These are phyloP conservation scores for Globisporangium paddicum DNA, from an alignment of 352 stramenopile genomes.

Conservation along the genomic window DNA sequence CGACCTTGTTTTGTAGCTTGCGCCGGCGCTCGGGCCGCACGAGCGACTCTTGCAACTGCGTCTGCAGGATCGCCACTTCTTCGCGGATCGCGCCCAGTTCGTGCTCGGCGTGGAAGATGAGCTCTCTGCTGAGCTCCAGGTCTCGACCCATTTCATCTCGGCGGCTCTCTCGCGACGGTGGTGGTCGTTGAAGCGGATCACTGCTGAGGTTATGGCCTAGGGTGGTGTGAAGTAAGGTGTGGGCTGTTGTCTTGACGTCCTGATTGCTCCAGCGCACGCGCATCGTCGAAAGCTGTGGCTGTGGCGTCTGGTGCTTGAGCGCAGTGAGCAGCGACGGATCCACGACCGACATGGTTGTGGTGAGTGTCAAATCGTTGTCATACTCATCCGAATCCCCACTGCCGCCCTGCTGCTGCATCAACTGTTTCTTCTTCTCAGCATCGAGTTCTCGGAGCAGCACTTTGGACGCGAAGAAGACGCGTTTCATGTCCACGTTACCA, in stretches of 20 bases:
- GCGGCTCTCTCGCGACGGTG: not conserved
- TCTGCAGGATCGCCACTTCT: conserved; percentile 43
- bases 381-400: not conserved
- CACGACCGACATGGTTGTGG: not conserved
- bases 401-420: not conserved
- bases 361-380: too few species aligned
- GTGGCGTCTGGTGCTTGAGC: conserved; percentile 8
- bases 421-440: conserved; percentile 9
- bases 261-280: conserved; percentile 44
- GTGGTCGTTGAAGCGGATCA: not conserved
- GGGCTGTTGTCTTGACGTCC: conserved; percentile 11
- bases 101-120: conserved; percentile 61
- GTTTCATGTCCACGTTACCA: conserved; percentile 50
- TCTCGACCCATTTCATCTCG: conserved; percentile 37
- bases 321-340: conserved; percentile 9
- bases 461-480: conserved; percentile 48
- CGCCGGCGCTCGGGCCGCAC: conserved; percentile 35
- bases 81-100: conserved; percentile 55
- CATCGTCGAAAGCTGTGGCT: conserved; percentile 1
- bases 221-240: not conserved
- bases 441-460: conserved; percentile 41
- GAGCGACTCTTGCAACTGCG: conserved; percentile 27
- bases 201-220: not conserved
- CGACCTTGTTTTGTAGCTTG: conserved; percentile 44
- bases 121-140: conserved; percentile 42